phyloP scores from a whole-genome alignment of 192 early-diverging fungal genomes.

The Rhizoclosmatium globosum region DNA sequence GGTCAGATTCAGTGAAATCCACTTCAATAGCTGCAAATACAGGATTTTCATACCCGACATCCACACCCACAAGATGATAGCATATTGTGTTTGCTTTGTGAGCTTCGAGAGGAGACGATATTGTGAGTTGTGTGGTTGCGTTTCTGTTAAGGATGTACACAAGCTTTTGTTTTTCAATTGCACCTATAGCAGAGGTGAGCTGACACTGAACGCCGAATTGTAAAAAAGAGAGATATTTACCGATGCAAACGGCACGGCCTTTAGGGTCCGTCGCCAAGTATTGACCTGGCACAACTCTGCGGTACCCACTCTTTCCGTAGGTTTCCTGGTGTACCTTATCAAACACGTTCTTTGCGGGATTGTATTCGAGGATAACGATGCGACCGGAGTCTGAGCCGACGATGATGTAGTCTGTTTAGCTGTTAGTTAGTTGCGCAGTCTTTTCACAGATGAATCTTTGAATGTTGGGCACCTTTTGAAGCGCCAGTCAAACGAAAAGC shows the following conservation, averaged over 20 bases:
- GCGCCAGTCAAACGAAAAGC: conserved; percentile 90
- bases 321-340: conserved; percentile 89
- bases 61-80: conserved; percentile 85
- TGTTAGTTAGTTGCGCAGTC: not conserved
- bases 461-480: conserved; percentile 74
- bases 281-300: conserved; percentile 92
- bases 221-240: conserved; percentile 27
- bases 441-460: not conserved
- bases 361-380: conserved; percentile 90
- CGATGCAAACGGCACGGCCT: conserved; percentile 95
- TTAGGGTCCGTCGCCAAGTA: conserved; percentile 96
- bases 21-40: conserved; percentile 94
- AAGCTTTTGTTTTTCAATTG: conserved; percentile 92
- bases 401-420: conserved; percentile 82
- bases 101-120: conserved; percentile 97
- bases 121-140: conserved; percentile 76
- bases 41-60: conserved; percentile 99
- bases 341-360: conserved; percentile 74
- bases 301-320: conserved; percentile 90
- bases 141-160: conserved; percentile 98
- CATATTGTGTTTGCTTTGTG: conserved; percentile 81
- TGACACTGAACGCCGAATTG: not conserved
- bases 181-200: conserved; percentile 55
- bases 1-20: conserved; percentile 83
- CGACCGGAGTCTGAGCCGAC: conserved; percentile 91